Evolutionary conservation across 495 filamentous ascomycete genomes (phyloP).

Genomic region (Emericellopsis terricola): DNA sequence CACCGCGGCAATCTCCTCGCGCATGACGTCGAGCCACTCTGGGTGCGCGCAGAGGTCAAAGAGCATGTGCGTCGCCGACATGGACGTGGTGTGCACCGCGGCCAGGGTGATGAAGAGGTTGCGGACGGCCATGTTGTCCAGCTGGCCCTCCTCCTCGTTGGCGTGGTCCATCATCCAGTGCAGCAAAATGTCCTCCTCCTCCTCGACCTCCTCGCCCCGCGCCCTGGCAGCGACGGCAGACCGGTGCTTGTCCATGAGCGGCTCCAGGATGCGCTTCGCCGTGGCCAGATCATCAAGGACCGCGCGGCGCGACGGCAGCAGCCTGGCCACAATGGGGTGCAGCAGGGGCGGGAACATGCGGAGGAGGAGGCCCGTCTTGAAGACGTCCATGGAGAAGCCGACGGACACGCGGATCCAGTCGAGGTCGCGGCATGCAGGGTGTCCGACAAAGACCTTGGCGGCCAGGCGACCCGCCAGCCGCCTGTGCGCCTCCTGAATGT

Average conservation of each 20-base stretch:
- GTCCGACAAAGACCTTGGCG: constrained; percentile 23
- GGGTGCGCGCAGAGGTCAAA: constrained; percentile 1
- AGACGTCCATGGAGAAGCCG: constrained; percentile 24
- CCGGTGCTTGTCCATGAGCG: not conserved
- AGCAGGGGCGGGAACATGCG: constrained; percentile 4
- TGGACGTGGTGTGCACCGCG: constrained; percentile 14
- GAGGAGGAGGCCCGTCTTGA: constrained; percentile 12
- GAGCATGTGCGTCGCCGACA: constrained; percentile 4
- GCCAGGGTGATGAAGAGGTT: constrained; percentile 9
- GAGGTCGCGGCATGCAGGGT: constrained; percentile 18
- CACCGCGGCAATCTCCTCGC: constrained; percentile 2
- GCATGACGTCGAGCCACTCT: not conserved
- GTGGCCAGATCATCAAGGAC: not conserved
- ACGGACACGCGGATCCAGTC: constrained; percentile 29
- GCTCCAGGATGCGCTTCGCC: not conserved
- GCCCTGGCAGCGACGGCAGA: not conserved
- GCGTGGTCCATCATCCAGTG: constrained; percentile 4
- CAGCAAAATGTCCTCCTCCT: constrained; percentile 3
- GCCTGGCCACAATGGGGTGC: not conserved
- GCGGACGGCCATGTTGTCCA: constrained; percentile 3
- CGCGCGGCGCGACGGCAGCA: constrained; percentile 1
- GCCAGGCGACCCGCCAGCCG: constrained; percentile 24
- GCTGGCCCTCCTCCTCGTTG: not conserved
- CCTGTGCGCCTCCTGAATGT: constrained; percentile 1
- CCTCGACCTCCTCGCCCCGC: not conserved